A percentile compares a stretch with the other conserved stretches of the same genome.
phyloP scores from a whole-genome alignment of 2,329 filamentous ascomycete genomes.

The Pyrenophora teres region DNA sequence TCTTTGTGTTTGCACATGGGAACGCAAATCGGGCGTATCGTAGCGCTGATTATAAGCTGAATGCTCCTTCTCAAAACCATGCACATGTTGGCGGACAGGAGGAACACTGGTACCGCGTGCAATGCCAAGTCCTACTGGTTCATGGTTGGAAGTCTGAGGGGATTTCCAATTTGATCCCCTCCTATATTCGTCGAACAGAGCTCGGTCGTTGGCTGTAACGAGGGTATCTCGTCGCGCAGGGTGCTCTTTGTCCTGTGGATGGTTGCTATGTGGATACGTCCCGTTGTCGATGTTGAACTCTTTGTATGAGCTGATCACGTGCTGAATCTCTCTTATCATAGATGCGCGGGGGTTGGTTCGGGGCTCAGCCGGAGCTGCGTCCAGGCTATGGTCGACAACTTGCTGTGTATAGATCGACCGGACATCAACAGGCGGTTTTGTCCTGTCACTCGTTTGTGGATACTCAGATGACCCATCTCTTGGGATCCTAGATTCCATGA shows the following conservation, averaged over 20 bases:
- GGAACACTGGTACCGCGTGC: not conserved
- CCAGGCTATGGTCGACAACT: constrained; percentile 22
- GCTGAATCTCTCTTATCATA: constrained; percentile 42
- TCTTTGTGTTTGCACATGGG: constrained; percentile 12
- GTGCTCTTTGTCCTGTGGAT: constrained; percentile 4
- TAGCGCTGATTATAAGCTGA: constrained; percentile 11
- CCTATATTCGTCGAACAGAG: constrained; percentile 13
- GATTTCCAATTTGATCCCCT: constrained; percentile 14
- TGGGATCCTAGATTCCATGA: constrained; percentile 14
- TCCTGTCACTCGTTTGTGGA: constrained; percentile 27
- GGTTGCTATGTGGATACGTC: constrained; percentile 3
- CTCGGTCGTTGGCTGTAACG: constrained; percentile 22
- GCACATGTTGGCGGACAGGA: constrained; percentile 23
- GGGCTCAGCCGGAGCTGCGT: constrained; percentile 30
- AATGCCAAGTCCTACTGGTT: constrained; percentile 3
- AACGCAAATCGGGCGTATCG: constrained; percentile 10
- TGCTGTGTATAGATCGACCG: constrained; percentile 4
- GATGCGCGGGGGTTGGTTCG: constrained; percentile 25
- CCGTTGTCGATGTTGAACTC: constrained; percentile 16
- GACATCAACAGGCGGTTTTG: constrained; percentile 12
- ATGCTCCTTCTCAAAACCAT: constrained; percentile 17
- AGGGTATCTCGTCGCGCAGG: constrained; percentile 27
- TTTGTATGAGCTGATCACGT: constrained; percentile 41
- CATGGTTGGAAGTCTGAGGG: constrained; percentile 20
- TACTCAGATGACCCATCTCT: constrained; percentile 32